phyloP scores from a whole-genome alignment of 768 basidiomycete genomes.

The Trametes villosa region DNA sequence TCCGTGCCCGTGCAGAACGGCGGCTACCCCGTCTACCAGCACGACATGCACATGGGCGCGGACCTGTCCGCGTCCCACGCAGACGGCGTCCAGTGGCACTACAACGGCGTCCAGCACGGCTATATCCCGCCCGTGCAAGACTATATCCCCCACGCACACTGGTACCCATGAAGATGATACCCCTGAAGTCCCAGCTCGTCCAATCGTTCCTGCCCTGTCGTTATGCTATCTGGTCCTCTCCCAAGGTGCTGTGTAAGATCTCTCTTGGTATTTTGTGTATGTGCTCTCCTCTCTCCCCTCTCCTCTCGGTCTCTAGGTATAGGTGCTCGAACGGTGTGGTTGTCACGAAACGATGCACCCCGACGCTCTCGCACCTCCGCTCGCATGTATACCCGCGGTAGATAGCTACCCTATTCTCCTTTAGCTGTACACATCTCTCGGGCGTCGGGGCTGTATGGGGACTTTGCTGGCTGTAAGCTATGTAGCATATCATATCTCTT shows the following conservation, averaged over 20 bases:
- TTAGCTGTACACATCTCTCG: not conserved
- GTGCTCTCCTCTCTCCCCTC: not conserved
- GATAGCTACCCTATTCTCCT: constrained; percentile 16
- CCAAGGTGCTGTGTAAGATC: constrained; percentile 5
- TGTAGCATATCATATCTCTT: constrained; percentile 20
- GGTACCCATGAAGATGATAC: constrained; percentile 14
- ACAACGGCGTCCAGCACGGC: not conserved
- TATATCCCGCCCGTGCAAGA: constrained; percentile 1
- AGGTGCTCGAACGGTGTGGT: not conserved
- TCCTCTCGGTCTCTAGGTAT: constrained; percentile 1
- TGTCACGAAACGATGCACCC: constrained; percentile 9
- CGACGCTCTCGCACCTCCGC: constrained; percentile 6
- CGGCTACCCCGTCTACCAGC: not conserved
- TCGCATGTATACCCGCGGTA: constrained; percentile 19
- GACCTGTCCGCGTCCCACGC: not conserved
- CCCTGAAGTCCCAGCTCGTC: not conserved
- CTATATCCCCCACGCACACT: constrained; percentile 9
- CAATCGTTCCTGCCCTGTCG: not conserved
- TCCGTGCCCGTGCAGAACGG: not conserved
- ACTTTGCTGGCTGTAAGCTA: constrained; percentile 13
- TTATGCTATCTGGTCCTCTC: constrained; percentile 3
- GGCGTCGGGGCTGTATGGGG: constrained; percentile 1
- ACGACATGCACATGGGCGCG: not conserved
- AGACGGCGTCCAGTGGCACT: constrained; percentile 4
- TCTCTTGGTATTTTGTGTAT: not conserved